Percentiles rank a stretch among this genome's conserved stretches.
These are phyloP conservation scores for Pythium vanterpoolii DNA, from an alignment of 352 stramenopile genomes.

Conservation along the genomic window DNA sequence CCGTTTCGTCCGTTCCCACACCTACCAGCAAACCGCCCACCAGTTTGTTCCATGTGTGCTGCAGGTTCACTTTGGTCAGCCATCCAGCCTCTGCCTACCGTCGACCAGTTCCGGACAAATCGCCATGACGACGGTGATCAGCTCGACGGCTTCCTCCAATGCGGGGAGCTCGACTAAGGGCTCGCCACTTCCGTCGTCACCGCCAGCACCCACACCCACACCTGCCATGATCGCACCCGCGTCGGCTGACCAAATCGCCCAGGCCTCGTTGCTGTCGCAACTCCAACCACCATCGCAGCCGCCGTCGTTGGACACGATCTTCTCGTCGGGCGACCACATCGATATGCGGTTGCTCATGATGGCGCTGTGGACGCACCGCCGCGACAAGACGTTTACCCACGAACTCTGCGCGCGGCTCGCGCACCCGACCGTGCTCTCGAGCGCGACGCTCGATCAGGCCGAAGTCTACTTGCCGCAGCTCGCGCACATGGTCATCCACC, in stretches of 20 bases:
- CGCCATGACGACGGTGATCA: slow-evolving; percentile 3
- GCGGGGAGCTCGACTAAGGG: not conserved
- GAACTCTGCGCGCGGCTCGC: slow-evolving; percentile 61
- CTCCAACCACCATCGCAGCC: slow-evolving; percentile 2
- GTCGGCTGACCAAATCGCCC: slow-evolving; percentile 9
- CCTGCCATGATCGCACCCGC: slow-evolving; percentile 7
- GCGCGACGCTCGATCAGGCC: slow-evolving; percentile 61
- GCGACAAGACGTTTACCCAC: slow-evolving; percentile 50
- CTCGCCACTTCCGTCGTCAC: not conserved
- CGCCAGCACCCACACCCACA: not conserved
- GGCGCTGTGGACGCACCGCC: slow-evolving; percentile 69
- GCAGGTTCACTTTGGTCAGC: not conserved
- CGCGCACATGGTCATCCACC: slow-evolving; percentile 79
- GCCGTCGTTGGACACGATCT: slow-evolving; percentile 27
- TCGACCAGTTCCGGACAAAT: not conserved
- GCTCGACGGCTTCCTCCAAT: not conserved
- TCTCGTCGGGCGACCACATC: slow-evolving; percentile 43
- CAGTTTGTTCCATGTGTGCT: not conserved
- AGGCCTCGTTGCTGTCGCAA: no score
- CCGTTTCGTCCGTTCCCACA: no score
- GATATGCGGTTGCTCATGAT: slow-evolving; percentile 73
- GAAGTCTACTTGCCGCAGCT: slow-evolving; percentile 83
- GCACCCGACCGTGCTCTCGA: slow-evolving; percentile 38
- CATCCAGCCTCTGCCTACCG: not conserved
- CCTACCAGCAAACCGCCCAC: no score